Conservation (phyloP, 108 stramenopile genomes). For the Parietichytrium sp. region DNA sequence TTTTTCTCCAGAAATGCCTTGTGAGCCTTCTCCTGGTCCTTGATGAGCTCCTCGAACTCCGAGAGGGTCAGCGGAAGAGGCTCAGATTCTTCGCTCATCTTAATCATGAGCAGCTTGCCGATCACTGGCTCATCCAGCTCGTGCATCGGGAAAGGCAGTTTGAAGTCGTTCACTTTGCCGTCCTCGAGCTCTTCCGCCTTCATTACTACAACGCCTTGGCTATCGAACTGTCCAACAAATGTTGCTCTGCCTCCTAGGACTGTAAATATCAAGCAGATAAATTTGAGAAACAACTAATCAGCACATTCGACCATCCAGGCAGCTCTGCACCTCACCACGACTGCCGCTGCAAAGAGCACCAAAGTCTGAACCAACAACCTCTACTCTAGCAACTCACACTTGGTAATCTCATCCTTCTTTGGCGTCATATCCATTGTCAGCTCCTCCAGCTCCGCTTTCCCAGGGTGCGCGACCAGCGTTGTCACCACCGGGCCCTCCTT, state of each 20-base stretch:
- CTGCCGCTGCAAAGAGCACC: too few species aligned
- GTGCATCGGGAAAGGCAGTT: conserved; percentile 23
- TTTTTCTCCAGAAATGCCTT: background rate
- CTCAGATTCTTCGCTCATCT: conserved; percentile 25
- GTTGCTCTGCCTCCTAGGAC: background rate
- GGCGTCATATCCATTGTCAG: conserved; percentile 37
- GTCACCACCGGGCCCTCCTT: conserved; percentile 16
- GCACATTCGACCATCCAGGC: too few species aligned
- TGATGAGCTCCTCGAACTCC: background rate
- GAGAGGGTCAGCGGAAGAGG: background rate
- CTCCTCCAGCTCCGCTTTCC: conserved; percentile 6
- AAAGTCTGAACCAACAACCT: too few species aligned
- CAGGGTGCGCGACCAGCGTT: background rate
- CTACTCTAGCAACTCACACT: too few species aligned
- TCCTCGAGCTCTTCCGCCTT: background rate
- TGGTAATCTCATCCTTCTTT: conserved; percentile 3
- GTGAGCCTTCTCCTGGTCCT: background rate
- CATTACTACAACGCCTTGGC: background rate
- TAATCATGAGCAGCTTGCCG: background rate
- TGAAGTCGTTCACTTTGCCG: background rate
- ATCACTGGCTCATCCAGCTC: background rate
- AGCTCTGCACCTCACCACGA: too few species aligned
- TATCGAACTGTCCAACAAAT: conserved; percentile 21
- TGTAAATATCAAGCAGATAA: too few species aligned
- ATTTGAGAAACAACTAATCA: too few species aligned